Conservation (phyloP, 108 stramenopile genomes). For the Conticribra guillardii region DNA sequence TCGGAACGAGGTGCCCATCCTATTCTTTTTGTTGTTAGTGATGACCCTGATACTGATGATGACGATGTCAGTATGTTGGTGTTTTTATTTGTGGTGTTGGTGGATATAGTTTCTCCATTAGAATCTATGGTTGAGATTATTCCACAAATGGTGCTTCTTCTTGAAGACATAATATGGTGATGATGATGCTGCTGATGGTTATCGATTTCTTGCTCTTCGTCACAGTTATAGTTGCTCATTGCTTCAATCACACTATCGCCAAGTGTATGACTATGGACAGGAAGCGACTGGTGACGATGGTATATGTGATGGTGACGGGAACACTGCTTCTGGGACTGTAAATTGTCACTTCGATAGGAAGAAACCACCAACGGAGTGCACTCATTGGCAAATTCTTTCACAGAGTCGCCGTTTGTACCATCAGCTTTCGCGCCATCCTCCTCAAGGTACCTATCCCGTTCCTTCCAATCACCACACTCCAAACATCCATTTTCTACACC, state of each 20-base stretch:
- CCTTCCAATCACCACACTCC: background rate
- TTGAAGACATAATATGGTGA: too few species aligned
- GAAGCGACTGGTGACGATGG: conserved; percentile 9
- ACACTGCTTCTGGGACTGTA: background rate
- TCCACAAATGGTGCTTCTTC: too few species aligned
- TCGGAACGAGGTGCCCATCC: conserved; percentile 35
- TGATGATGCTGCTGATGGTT: background rate
- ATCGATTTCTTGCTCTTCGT: conserved; percentile 11
- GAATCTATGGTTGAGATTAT: too few species aligned
- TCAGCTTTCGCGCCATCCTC: background rate
- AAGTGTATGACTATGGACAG: conserved; percentile 31
- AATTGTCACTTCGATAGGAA: conserved; percentile 19
- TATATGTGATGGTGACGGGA: background rate
- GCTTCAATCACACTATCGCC: conserved; percentile 47
- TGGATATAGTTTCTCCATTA: too few species aligned
- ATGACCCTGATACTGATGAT: background rate
- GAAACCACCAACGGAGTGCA: conserved; percentile 8
- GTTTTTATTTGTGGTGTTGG: too few species aligned
- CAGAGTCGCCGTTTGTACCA: background rate
- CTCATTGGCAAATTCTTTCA: conserved; percentile 8
- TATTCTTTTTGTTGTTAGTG: conserved; percentile 1
- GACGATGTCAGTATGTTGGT: too few species aligned
- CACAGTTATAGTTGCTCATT: conserved; percentile 51
- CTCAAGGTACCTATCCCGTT: conserved; percentile 1
- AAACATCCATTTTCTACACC: background rate